Percentiles rank a stretch among this genome's conserved stretches.
Conservation (phyloP, 805 yeast genomes). For the Ogataea corticis region DNA sequence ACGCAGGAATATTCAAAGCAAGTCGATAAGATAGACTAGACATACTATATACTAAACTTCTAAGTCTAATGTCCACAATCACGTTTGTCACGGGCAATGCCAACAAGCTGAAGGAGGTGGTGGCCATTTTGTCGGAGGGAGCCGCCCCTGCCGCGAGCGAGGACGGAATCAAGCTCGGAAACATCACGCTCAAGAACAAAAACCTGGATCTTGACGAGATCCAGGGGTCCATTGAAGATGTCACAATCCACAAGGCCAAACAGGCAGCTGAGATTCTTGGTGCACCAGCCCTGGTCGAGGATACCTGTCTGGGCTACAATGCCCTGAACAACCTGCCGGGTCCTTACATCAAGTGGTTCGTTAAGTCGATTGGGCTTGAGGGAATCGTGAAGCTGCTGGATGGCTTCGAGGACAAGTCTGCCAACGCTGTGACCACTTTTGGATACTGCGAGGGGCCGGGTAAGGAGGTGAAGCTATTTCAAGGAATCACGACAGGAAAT, state of each 20-base stretch:
- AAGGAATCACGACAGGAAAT: slow-evolving; percentile 78
- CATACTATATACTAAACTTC: no score
- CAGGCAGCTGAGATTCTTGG: slow-evolving; percentile 61
- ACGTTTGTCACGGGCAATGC: slow-evolving; percentile 70
- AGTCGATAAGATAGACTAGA: not conserved
- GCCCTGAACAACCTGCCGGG: slow-evolving; percentile 88
- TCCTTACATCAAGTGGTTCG: slow-evolving; percentile 88
- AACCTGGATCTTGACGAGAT: slow-evolving; percentile 84
- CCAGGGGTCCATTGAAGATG: slow-evolving; percentile 84
- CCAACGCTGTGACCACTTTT: slow-evolving; percentile 87
- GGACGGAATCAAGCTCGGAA: slow-evolving; percentile 43
- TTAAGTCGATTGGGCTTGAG: slow-evolving; percentile 68
- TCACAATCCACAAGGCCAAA: slow-evolving; percentile 76
- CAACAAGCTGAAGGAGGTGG: slow-evolving; percentile 84
- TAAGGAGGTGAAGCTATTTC: slow-evolving; percentile 69
- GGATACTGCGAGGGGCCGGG: slow-evolving; percentile 89
- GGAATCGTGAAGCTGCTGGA: slow-evolving; percentile 76
- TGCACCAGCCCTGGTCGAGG: slow-evolving; percentile 93
- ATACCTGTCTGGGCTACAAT: slow-evolving; percentile 83
- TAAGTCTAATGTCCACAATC: slow-evolving; percentile 29
- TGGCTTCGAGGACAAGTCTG: slow-evolving; percentile 81
- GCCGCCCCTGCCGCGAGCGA: slow-evolving; percentile 21
- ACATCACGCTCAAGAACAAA: slow-evolving; percentile 55
- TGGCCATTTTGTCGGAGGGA: slow-evolving; percentile 61
- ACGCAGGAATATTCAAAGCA: no score